Evolutionary conservation across 2,329 filamentous ascomycete species (phyloP), one percentile per base, ranked within the genome.

Genomic region (Chalara sp.): DNA sequence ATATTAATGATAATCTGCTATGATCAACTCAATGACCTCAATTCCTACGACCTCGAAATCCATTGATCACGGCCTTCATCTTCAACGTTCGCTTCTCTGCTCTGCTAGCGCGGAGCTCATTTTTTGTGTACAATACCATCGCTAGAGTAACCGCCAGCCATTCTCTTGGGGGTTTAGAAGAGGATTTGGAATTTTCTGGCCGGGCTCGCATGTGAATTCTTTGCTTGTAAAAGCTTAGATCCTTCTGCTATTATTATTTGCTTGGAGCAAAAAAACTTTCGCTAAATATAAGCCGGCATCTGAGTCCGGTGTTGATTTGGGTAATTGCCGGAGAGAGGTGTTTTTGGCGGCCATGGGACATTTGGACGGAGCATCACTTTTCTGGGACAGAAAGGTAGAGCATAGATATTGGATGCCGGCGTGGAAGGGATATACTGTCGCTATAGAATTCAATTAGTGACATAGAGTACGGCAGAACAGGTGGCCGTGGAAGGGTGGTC

Each of bases 101-200:
- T 44, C 12, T 29, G 6, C 35, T 28, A 35, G 31, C 47, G 44
- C 39, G 6, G 40, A 30, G 30, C 32, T 47, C 32, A 45, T 39
- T 39, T 6, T 39, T 45, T 58, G 54, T 56, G 50, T 52, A 48
- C 54, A 53, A 56, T 49, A 62, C 61, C 39, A 59, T 65, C 62
- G 61, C 60, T 65, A 60, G 61, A 63, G 61, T 63, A 53, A 63
- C 62, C 60, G 60, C 59, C 57, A 37, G 49, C 21, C 21, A 21
- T 21, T 21, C 21, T 21, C 21, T 21, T 3, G 21, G 21, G 21
- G 21, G 21, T 2, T 21, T 21, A 21, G 21, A 21, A 21, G 21
- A 21, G 21, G 21, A 21, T 21, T 21, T 21, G 21, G 21, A 21
- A 21, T 21, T 21, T 21, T 21, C 21, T 21, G 21, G 21, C 21